phyloP scores from a whole-genome alignment of 805 yeast species.

The Teunomyces lycoperdinae region DNA sequence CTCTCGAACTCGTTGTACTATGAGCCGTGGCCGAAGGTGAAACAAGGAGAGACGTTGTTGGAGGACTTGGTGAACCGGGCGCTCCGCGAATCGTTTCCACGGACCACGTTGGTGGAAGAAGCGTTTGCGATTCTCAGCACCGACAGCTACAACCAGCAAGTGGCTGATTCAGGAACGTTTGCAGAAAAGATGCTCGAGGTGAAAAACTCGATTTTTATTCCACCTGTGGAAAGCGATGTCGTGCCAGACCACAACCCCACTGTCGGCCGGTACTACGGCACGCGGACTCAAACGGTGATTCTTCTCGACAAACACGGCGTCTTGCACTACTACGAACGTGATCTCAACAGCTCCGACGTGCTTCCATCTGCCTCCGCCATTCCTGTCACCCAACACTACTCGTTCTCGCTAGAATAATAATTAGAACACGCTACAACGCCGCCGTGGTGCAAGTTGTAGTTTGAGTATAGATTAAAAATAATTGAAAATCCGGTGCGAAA shows the following conservation, averaged over 20 bases:
- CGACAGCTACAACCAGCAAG: conserved; percentile 34
- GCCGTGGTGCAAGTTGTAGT: neutral
- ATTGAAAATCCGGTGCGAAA: neutral
- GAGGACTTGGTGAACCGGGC: conserved; percentile 19
- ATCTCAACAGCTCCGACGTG: conserved; percentile 50
- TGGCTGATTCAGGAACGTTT: conserved; percentile 15
- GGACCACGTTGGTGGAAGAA: conserved; percentile 44
- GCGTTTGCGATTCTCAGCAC: conserved; percentile 55
- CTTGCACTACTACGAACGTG: conserved; percentile 60
- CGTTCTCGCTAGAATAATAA: conserved; percentile 3
- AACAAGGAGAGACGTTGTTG: conserved; percentile 41
- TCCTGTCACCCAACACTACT: conserved; percentile 3
- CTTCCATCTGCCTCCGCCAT: neutral
- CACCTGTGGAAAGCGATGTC: conserved; percentile 48
- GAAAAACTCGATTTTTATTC: conserved; percentile 64
- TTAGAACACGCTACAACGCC: neutral
- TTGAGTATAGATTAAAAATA: neutral
- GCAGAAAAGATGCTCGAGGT: conserved; percentile 38
- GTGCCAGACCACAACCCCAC: conserved; percentile 8
- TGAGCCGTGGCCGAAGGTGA: conserved; percentile 75
- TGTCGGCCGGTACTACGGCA: conserved; percentile 69
- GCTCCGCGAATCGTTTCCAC: conserved; percentile 13
- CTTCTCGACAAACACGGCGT: conserved; percentile 50
- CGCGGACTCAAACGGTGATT: conserved; percentile 81
- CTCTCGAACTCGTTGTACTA: conserved; percentile 65